A percentile compares a stretch with the other conserved stretches of the same genome.
These are phyloP conservation scores for Gillenia trifoliata DNA, from an alignment of 306 rosid genomes.

Conservation along the genomic window DNA sequence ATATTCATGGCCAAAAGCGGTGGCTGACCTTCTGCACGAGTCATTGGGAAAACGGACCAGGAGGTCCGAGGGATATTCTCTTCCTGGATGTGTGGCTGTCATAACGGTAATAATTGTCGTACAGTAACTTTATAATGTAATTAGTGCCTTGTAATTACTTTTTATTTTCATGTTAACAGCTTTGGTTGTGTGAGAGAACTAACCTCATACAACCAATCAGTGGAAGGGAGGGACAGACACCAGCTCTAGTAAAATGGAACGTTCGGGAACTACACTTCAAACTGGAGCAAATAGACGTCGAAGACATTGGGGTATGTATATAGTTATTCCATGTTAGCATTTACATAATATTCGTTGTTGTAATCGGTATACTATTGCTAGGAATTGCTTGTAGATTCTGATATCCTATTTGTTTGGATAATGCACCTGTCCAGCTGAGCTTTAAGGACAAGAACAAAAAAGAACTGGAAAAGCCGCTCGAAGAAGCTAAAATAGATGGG, in stretches of 20 bases:
- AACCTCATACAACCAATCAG: constrained; percentile 3
- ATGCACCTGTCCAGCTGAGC: neutral
- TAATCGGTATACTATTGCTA: too few relatives aligned
- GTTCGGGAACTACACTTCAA: neutral
- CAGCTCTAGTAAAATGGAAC: constrained; percentile 1
- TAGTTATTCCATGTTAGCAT: too few relatives aligned
- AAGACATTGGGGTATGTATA: neutral
- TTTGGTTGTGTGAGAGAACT: constrained; percentile 4
- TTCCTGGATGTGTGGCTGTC: constrained; percentile 1
- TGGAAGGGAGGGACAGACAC: neutral
- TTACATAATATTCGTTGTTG: neutral
- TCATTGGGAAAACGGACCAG: neutral
- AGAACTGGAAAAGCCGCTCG: neutral
- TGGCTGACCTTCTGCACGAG: neutral
- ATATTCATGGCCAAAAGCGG: constrained; percentile 1
- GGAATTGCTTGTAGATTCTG: too few relatives aligned
- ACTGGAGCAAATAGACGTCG: neutral
- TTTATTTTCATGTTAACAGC: neutral
- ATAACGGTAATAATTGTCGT: neutral
- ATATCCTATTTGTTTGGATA: too few relatives aligned
- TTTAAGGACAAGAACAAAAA: neutral
- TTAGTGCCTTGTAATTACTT: neutral
- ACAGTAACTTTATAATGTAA: neutral
- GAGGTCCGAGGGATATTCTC: neutral
- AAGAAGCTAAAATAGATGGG: neutral